Percentiles rank a stretch among this genome's conserved stretches.
phyloP scores from a whole-genome alignment of 2,329 filamentous ascomycete species.

The Paecilomyces dactylethromorphus region DNA sequence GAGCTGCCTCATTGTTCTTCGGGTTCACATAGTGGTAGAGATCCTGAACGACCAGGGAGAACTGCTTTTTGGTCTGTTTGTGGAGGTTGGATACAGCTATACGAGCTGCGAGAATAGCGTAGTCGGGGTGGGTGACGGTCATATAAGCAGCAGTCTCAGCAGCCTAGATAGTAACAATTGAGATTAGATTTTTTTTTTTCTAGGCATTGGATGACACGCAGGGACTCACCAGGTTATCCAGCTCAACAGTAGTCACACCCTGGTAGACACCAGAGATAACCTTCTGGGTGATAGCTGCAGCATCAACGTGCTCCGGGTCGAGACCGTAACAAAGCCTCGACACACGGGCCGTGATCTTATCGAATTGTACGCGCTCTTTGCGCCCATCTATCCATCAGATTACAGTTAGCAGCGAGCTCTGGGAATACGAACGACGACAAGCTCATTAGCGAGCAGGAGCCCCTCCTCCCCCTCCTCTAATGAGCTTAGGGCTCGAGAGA shows the following conservation, averaged over 20 bases:
- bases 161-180: slow-evolving; percentile 52
- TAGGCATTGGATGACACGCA: not conserved
- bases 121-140: slow-evolving; percentile 98
- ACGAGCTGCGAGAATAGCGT: slow-evolving; percentile 94
- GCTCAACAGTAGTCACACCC: slow-evolving; percentile 90
- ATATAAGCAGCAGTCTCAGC: slow-evolving; percentile 99
- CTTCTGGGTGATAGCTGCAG: slow-evolving; percentile 96
- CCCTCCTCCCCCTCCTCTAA: not conserved
- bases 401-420: slow-evolving; percentile 13
- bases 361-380: slow-evolving; percentile 99
- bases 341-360: slow-evolving; percentile 99
- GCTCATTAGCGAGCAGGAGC: not conserved
- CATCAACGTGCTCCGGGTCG: slow-evolving; percentile 91
- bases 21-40: slow-evolving; percentile 96
- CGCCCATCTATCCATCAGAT: slow-evolving; percentile 67
- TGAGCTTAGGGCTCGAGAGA: slow-evolving; percentile 2
- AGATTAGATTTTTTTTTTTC: slow-evolving; percentile 13
- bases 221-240: slow-evolving; percentile 85
- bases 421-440: not conserved
- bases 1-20: slow-evolving; percentile 73
- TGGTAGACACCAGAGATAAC: slow-evolving; percentile 99
- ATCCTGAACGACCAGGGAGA: slow-evolving; percentile 89
- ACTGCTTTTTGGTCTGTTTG: slow-evolving; percentile 99
- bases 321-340: slow-evolving; percentile 96
- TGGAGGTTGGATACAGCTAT: slow-evolving; percentile 99